Evolutionary conservation across 1,284 basidiomycete species (phyloP).

Genomic region (Sanghuangporus weigelae): DNA sequence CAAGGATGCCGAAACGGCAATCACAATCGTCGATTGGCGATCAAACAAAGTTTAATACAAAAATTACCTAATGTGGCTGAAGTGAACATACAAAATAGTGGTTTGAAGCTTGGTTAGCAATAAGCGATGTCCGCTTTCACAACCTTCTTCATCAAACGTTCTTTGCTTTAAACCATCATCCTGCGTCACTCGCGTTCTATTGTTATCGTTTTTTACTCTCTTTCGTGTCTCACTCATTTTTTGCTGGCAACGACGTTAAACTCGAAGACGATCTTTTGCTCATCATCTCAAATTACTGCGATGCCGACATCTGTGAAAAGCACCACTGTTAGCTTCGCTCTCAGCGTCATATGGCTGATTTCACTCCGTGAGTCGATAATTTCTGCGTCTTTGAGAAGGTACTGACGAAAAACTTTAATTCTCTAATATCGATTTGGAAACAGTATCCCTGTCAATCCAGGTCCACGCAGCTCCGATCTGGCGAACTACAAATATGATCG

Average conservation of each 20-base stretch:
- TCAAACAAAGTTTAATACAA: neutral
- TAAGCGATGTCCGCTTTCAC: neutral
- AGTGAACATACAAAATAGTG: neutral
- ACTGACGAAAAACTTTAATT: neutral
- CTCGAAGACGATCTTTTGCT: neutral
- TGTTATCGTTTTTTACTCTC: no score
- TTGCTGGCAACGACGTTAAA: neutral
- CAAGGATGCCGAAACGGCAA: no score
- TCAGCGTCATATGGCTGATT: neutral
- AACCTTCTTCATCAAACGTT: neutral
- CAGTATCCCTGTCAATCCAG: neutral
- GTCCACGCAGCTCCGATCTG: constrained; percentile 7
- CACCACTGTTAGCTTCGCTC: neutral
- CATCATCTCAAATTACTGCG: neutral
- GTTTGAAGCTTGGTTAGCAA: neutral
- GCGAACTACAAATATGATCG: constrained; percentile 6
- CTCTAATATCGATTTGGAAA: neutral
- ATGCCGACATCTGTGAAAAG: neutral
- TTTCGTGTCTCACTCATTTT: no score
- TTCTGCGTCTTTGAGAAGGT: neutral
- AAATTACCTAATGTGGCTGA: neutral
- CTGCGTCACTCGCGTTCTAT: no score
- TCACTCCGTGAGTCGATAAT: neutral
- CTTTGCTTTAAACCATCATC: no score
- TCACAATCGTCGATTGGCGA: no score